Percentiles rank a stretch among this genome's conserved stretches.
These are phyloP conservation scores for Tylopilus sp. DNA, from an alignment of 768 basidiomycete species.

Conservation along the genomic window DNA sequence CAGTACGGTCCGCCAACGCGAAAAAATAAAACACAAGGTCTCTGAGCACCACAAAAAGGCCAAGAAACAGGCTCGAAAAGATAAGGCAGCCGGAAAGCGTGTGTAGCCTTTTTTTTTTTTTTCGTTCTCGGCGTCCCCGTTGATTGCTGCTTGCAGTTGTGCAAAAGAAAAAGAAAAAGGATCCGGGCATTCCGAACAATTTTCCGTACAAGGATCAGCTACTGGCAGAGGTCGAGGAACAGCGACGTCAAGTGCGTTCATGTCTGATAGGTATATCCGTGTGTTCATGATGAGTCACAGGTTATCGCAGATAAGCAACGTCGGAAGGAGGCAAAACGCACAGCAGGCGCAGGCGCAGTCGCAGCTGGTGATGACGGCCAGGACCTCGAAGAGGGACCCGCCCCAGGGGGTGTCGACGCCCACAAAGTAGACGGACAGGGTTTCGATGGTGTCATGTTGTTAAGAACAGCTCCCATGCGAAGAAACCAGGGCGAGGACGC, in stretches of 20 bases:
- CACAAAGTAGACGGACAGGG: conserved; percentile 28
- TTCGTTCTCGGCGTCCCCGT: not conserved
- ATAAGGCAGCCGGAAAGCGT: conserved; percentile 86
- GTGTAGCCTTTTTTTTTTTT: not conserved
- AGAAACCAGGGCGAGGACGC: not conserved
- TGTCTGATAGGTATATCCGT: not conserved
- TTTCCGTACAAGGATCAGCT: conserved; percentile 96
- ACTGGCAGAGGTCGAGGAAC: conserved; percentile 82
- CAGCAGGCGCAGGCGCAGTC: conserved; percentile 29
- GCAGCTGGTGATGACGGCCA: conserved; percentile 29
- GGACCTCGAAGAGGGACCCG: conserved; percentile 23
- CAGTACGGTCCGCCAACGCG: conserved; percentile 65
- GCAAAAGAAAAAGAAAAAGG: conserved; percentile 58
- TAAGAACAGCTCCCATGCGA: conserved; percentile 8
- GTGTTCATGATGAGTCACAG: conserved; percentile 36
- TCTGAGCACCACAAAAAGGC: conserved; percentile 75
- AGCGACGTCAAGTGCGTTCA: conserved; percentile 59
- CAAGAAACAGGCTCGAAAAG: conserved; percentile 68
- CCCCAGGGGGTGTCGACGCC: conserved; percentile 27
- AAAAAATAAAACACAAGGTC: conserved; percentile 71
- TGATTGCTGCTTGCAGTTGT: conserved; percentile 9
- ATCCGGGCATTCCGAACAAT: conserved; percentile 90
- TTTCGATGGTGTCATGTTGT: conserved; percentile 39
- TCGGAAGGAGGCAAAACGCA: conserved; percentile 61
- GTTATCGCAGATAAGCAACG: conserved; percentile 73